phyloP scores from a whole-genome alignment of 1,284 basidiomycete genomes.

The Pseudozyma sp. region DNA sequence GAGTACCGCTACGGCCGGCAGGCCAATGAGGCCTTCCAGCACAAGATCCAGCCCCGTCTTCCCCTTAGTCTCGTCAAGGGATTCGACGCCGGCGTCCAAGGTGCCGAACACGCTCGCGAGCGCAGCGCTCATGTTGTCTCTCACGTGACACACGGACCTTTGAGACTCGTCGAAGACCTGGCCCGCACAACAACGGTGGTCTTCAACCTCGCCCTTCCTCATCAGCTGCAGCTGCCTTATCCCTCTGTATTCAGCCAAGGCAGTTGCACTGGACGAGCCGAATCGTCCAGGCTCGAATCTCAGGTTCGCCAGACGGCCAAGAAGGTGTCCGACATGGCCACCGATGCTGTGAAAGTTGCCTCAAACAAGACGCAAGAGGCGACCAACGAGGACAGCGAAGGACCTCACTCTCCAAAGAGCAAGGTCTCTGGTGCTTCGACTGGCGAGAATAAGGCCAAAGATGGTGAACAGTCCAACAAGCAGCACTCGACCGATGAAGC shows the following conservation, averaged over 20 bases:
- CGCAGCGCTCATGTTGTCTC: constrained; percentile 17
- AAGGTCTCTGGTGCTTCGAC: constrained; percentile 34
- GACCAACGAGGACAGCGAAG: constrained; percentile 3
- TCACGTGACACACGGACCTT: constrained; percentile 27
- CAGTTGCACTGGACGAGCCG: constrained; percentile 1
- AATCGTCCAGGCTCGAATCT: constrained; percentile 2
- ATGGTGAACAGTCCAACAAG: neutral
- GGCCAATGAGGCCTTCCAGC: constrained; percentile 12
- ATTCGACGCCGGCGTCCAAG: constrained; percentile 32
- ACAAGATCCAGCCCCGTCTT: constrained; percentile 29
- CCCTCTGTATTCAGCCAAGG: constrained; percentile 34
- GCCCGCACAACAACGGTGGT: constrained; percentile 33
- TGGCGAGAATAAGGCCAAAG: neutral
- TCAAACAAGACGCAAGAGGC: neutral
- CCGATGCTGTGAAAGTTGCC: neutral
- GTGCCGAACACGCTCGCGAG: constrained; percentile 26
- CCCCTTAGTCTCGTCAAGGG: constrained; percentile 37
- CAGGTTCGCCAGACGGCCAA: neutral
- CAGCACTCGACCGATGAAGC: neutral
- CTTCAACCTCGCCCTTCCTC: constrained; percentile 31
- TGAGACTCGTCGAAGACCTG: constrained; percentile 27
- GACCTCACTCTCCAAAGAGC: constrained; percentile 20
- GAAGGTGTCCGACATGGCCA: constrained; percentile 8
- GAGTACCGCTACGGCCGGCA: constrained; percentile 26
- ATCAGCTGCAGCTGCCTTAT: constrained; percentile 37